Conservation (phyloP, 768 basidiomycete genomes). For the Pleurotus tuber-regium region DNA sequence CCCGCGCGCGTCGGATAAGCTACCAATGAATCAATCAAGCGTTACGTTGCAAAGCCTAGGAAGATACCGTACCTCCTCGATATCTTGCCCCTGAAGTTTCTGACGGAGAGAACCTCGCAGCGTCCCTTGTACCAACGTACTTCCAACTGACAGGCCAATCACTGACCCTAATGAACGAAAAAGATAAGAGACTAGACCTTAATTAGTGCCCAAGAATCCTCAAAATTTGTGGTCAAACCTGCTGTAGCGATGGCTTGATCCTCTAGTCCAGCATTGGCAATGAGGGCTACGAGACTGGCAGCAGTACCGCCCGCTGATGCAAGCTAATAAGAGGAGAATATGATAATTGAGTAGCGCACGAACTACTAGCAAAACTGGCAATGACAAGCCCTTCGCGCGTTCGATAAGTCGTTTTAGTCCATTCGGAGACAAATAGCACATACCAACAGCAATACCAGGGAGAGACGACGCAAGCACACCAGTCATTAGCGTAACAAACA, state of each 20-base stretch:
- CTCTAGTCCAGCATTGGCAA: slow-evolving; percentile 57
- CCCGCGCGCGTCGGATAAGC: slow-evolving; percentile 49
- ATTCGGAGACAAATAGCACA: not conserved
- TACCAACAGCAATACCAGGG: too few species aligned
- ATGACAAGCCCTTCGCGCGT: slow-evolving; percentile 34
- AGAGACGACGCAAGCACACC: too few species aligned
- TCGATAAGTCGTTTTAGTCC: too few species aligned
- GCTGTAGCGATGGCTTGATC: slow-evolving; percentile 69
- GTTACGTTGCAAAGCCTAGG: not conserved
- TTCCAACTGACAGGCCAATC: slow-evolving; percentile 53
- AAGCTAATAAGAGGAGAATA: not conserved
- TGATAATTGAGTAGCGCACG: slow-evolving; percentile 1
- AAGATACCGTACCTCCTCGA: slow-evolving; percentile 46
- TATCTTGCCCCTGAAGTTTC: slow-evolving; percentile 40
- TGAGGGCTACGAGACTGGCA: slow-evolving; percentile 56
- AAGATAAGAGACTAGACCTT: slow-evolving; percentile 52
- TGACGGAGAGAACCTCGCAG: slow-evolving; percentile 41
- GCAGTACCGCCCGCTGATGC: slow-evolving; percentile 47
- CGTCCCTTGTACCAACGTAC: slow-evolving; percentile 52
- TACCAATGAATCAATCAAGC: slow-evolving; percentile 16
- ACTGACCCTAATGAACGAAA: slow-evolving; percentile 64
- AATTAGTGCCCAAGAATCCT: too few species aligned
- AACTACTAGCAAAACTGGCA: slow-evolving; percentile 39
- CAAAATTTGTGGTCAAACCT: too few species aligned
- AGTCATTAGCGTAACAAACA: too few species aligned